A percentile compares a stretch with the other conserved stretches of the same genome.
These are phyloP conservation scores for Erysimum cheiranthoides DNA, from an alignment of 345 rosid species.

Conservation along the genomic window DNA sequence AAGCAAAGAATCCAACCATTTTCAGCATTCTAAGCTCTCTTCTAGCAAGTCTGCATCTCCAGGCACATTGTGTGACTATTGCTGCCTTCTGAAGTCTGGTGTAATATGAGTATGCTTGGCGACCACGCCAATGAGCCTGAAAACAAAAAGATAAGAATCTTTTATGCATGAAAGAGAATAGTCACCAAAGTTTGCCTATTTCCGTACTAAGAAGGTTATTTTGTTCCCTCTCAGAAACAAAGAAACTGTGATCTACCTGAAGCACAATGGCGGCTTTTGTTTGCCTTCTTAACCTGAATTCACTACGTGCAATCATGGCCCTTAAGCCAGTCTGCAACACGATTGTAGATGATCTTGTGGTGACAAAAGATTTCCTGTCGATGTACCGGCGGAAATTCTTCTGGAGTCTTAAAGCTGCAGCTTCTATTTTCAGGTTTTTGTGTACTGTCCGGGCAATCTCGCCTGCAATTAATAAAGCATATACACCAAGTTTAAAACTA, in stretches of 20 bases:
- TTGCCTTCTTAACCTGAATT: slow-evolving; percentile 76
- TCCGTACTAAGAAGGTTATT: slow-evolving; percentile 24
- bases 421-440: slow-evolving; percentile 67
- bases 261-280: slow-evolving; percentile 75
- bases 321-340: slow-evolving; percentile 84
- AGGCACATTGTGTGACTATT: slow-evolving; percentile 83
- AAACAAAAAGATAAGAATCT: slow-evolving; percentile 36
- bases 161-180: slow-evolving; percentile 29
- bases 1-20: slow-evolving; percentile 64
- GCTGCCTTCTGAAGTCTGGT: slow-evolving; percentile 85
- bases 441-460: slow-evolving; percentile 62
- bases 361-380: slow-evolving; percentile 61
- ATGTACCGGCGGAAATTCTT: slow-evolving; percentile 69
- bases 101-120: slow-evolving; percentile 67
- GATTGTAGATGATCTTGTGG: slow-evolving; percentile 60
- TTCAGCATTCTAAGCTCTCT: slow-evolving; percentile 89
- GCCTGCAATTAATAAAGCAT: slow-evolving; percentile 49
- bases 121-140: slow-evolving; percentile 78
- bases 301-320: slow-evolving; percentile 88
- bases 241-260: slow-evolving; percentile 60
- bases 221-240: slow-evolving; percentile 10
- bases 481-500: slow-evolving; percentile 12
- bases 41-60: slow-evolving; percentile 94
- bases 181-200: slow-evolving; percentile 26
- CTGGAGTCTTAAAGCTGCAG: slow-evolving; percentile 85